A percentile compares a stretch with the other conserved stretches of the same genome.
Evolutionary conservation across 73 alveolate species (phyloP).

Genomic region (Uronychia binucleata): DNA sequence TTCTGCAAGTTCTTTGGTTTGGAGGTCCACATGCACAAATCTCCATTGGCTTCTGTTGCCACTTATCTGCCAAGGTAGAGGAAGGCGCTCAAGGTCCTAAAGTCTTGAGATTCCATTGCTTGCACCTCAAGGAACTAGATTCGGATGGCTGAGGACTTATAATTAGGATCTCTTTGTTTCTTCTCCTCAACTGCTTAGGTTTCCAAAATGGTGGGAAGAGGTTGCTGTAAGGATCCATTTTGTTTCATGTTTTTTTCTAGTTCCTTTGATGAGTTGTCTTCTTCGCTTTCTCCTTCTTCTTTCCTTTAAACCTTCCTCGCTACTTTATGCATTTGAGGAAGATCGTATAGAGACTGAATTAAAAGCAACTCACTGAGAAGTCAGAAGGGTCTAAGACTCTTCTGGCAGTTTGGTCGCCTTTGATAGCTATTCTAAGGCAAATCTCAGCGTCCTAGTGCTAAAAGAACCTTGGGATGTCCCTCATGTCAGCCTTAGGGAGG

Average conservation of each 20-base stretch:
- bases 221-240: not conserved
- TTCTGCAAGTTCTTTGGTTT: not conserved
- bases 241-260: too few relatives aligned
- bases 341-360: not conserved
- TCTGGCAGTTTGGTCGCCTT: not conserved
- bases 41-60: not conserved
- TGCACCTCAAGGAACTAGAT: not conserved
- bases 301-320: too few relatives aligned
- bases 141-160: not conserved
- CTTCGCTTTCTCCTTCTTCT: too few relatives aligned
- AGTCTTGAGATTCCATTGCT: not conserved
- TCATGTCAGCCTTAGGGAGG: not conserved
- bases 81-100: not conserved
- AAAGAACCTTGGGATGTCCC: not conserved
- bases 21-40: not conserved
- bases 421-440: not conserved
- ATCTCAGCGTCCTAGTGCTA: not conserved
- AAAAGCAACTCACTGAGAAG: not conserved
- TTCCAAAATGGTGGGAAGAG: not conserved
- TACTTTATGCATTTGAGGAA: not conserved
- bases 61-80: not conserved
- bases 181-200: not conserved
- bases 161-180: not conserved
- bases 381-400: not conserved
- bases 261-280: not conserved